Evolutionary conservation across 306 rosid genomes (phyloP).

Genomic region (Alnus rubra): DNA sequence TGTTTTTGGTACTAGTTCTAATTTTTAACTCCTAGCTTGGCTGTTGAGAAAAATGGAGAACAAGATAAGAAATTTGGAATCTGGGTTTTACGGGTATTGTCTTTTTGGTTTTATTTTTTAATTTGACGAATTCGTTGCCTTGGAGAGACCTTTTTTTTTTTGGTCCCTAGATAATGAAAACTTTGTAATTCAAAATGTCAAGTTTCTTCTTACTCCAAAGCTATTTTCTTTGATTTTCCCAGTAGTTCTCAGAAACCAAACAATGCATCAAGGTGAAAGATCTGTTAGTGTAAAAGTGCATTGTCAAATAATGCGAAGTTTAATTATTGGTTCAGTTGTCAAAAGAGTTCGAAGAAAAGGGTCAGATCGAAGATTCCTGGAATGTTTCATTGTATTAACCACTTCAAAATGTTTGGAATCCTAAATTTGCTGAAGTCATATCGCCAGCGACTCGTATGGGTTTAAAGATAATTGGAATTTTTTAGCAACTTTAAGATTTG

Average conservation of each 20-base stretch:
- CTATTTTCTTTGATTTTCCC: slow-evolving; percentile 4
- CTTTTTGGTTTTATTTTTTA: background rate
- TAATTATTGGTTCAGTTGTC: slow-evolving; percentile 27
- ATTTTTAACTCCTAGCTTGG: slow-evolving; percentile 20
- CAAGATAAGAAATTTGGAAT: background rate
- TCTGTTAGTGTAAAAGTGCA: slow-evolving; percentile 14
- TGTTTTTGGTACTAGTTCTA: slow-evolving; percentile 11
- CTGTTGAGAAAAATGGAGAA: background rate
- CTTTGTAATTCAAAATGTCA: background rate
- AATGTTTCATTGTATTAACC: slow-evolving; percentile 10
- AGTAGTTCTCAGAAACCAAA: slow-evolving; percentile 13
- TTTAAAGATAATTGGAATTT: slow-evolving; percentile 33
- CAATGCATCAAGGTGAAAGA: slow-evolving; percentile 10
- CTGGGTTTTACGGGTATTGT: background rate
- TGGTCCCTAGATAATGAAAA: background rate
- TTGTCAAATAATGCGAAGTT: slow-evolving; percentile 13
- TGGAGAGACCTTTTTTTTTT: background rate
- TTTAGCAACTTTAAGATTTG: slow-evolving; percentile 36
- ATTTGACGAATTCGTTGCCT: background rate
- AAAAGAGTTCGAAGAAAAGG: slow-evolving; percentile 5
- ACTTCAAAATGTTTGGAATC: slow-evolving; percentile 20
- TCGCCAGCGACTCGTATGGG: slow-evolving; percentile 21
- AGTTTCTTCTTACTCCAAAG: background rate
- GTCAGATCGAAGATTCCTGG: slow-evolving; percentile 24
- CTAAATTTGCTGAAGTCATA: slow-evolving; percentile 28